Percentiles rank a stretch among this genome's conserved stretches.
Conservation (phyloP, 1,284 basidiomycete species). For the Trichosporon sp. region DNA sequence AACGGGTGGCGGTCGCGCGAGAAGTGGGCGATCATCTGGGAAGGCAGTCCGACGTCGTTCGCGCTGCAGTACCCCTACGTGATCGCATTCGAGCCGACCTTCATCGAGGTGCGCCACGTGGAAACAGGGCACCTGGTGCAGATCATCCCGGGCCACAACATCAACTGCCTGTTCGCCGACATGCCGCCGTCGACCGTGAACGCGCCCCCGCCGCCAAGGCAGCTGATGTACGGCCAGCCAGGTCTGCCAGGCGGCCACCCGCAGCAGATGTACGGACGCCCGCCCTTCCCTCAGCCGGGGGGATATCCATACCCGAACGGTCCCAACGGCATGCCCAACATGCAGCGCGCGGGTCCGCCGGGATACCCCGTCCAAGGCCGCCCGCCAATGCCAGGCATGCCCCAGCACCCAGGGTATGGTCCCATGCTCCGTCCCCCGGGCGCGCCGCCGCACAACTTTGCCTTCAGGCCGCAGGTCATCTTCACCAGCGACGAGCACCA, state of each 20-base stretch:
- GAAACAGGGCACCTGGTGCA: constrained; percentile 88
- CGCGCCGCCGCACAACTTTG: constrained; percentile 19
- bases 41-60: constrained; percentile 87
- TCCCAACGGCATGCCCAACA: neutral
- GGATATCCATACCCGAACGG: neutral
- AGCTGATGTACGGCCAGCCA: constrained; percentile 29
- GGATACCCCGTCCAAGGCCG: constrained; percentile 6
- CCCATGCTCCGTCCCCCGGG: constrained; percentile 5
- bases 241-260: constrained; percentile 9
- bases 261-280: neutral
- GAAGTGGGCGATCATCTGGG: constrained; percentile 95
- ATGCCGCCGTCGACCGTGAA: constrained; percentile 67
- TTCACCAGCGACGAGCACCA: constrained; percentile 46
- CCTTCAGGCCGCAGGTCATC: constrained; percentile 42
- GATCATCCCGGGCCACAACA: constrained; percentile 87
- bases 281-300: no score
- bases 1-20: constrained; percentile 85
- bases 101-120: constrained; percentile 94
- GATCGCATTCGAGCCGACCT: constrained; percentile 91
- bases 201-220: constrained; percentile 31
- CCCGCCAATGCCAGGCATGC: constrained; percentile 5
- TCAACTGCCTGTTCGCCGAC: constrained; percentile 87
- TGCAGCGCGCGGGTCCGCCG: constrained; percentile 12
- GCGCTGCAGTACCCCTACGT: constrained; percentile 96
- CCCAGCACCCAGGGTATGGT: constrained; percentile 4